These are phyloP conservation scores for Rhizopogon roseolus DNA, from an alignment of 768 basidiomycete genomes.

Conservation along the genomic window DNA sequence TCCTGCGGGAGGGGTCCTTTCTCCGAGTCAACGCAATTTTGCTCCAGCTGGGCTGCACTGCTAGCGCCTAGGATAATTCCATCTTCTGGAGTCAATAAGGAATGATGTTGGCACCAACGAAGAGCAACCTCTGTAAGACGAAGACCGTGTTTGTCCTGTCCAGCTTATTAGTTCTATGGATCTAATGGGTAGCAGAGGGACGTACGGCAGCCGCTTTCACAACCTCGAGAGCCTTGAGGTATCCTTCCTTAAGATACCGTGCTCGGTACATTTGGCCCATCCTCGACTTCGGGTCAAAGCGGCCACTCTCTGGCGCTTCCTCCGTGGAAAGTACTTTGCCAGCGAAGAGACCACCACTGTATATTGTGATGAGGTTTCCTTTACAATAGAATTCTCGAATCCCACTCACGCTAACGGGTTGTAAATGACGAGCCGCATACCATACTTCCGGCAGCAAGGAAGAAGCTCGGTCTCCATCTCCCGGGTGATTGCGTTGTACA, in stretches of 20 bases:
- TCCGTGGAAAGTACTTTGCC: slow-evolving; percentile 39
- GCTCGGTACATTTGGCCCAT: slow-evolving; percentile 43
- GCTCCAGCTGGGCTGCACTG: slow-evolving; percentile 37
- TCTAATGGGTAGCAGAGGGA: not conserved
- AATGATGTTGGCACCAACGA: slow-evolving; percentile 62
- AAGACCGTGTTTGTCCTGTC: slow-evolving; percentile 39
- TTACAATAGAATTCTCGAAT: not conserved
- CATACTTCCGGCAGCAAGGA: slow-evolving; percentile 54
- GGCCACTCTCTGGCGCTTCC: slow-evolving; percentile 32
- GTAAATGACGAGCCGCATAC: slow-evolving; percentile 51
- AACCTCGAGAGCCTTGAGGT: slow-evolving; percentile 38
- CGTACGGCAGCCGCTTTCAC: slow-evolving; percentile 37
- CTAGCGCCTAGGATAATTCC: slow-evolving; percentile 48
- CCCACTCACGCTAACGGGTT: slow-evolving; percentile 45
- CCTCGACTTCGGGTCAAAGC: slow-evolving; percentile 33
- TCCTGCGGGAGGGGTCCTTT: slow-evolving; percentile 53
- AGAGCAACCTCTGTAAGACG: slow-evolving; percentile 51
- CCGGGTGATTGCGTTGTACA: slow-evolving; percentile 47
- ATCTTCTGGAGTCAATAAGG: slow-evolving; percentile 35
- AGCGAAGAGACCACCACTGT: slow-evolving; percentile 52
- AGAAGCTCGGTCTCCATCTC: slow-evolving; percentile 46
- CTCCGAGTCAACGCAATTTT: slow-evolving; percentile 41
- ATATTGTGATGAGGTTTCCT: not conserved
- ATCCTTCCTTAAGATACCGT: slow-evolving; percentile 38
- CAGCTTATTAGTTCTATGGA: not conserved